Base-by-base conservation (phyloP, 1,284 basidiomycete species). In the Trametes sp. region DNA sequence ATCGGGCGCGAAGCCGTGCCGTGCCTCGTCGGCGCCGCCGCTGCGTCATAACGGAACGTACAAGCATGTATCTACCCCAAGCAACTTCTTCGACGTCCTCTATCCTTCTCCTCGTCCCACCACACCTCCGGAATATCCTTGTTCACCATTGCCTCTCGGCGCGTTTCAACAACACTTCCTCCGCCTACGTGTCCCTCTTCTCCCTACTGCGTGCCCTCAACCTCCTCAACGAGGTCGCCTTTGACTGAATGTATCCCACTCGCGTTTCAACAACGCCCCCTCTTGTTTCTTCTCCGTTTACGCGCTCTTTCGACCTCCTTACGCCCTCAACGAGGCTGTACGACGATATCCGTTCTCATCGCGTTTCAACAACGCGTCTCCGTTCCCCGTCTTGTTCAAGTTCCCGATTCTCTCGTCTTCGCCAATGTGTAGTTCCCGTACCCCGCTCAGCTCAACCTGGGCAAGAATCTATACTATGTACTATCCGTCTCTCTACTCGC, bases 321-420 rank as follows among this genome's bases (percentile, higher is more conserved):
- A n/a, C n/a, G 50, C 50, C 50, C 50, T 36, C 50, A 52, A 52
- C 50, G 50, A 36, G 33, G 33, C 33, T 52, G 31, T 52, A 52
- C 50, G 4, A 26, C n/a, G n/a, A n/a, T 36, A 19, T n/a, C 16
- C n/a, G 19, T 24, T 21, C n/a, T 9, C n/a, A 11, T 31, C 46
- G n/a, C 33, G 33, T 26, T 8, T 52, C 50, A 35, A 51, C 50
- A 14, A 35, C 50, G 33, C 50, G 13, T 14, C 33, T 16, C 50
- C 13, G 11, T 36, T 1, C 49, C n/a, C n/a, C 4, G 4, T 33
- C 49, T 23, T 8, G 24, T 7, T 29, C n/a, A n/a, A n/a, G n/a
- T n/a, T 29, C 24, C 16, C 28, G 13, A 10, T 19, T 7, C 19
- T 7, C 9, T 14, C 14, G 8, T 23, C 13, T 46, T 10, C 28